Evolutionary conservation across 257 asterid species (phyloP), one percentile per base, ranked within the genome.

Genomic region (Nicotiana knightiana): DNA sequence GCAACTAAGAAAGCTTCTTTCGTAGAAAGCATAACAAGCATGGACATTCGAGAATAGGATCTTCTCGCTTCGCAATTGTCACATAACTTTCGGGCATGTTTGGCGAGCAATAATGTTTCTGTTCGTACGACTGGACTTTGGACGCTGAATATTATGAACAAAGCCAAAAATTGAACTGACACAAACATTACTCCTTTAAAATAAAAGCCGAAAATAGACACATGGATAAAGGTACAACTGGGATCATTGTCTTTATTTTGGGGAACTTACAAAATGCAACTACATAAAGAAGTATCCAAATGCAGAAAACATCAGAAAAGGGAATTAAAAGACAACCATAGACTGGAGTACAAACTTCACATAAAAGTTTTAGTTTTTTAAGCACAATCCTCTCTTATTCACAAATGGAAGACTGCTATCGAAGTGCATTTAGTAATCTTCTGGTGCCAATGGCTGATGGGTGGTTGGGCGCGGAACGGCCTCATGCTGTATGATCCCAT

Each of bases 361-460:
- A 75, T 51, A 16, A 9, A 67, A 16, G 46, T 70, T 70, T 4
- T 51, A 13, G 53, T 65, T 58, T 35, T 32, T 75, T 39, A 57
- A 51, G 48, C 63, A 75, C 64, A 1, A 51, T 75, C 80, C 64
- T 28, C 16, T 51, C 6, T 75, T 51, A 28, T 51, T 53, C 48
- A 51, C 80, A 75, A 51, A 75, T 51, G 80, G 21, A 26, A 16
- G 79, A 51, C n/a, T 30, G 15, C 39, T 0, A 6, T 30, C 21
- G 6, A 53, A 53, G 58, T 53, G 4, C 4, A 0, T 24, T 51
- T 91, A 96, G 93, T 94, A 96, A 86, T 96, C 99, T 48, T 93
- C 98, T 0, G 97, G 90, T 32, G 98, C 97, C 88, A 96, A 82
- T 21, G 99, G 99, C 86, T 96, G 98, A 89, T 94, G 99, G 16